These are phyloP conservation scores for Aureobasidium sp. DNA, from an alignment of 2,329 filamentous ascomycete species.

Conservation along the genomic window DNA sequence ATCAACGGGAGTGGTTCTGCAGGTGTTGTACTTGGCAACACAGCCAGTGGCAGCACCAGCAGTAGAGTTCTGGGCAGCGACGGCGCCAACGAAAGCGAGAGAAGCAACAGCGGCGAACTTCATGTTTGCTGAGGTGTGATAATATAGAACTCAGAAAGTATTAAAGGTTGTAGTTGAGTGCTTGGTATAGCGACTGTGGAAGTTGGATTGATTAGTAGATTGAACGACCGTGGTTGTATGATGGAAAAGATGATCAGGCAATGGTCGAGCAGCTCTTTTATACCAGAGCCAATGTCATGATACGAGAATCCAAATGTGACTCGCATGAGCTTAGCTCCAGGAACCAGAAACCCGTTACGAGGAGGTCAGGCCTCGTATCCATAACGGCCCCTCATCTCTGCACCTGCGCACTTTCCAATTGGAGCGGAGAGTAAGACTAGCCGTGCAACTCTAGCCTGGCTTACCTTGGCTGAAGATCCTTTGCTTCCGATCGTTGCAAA, in stretches of 20 bases:
- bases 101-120: not conserved
- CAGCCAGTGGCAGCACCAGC: conserved; percentile 7
- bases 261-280: not conserved
- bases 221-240: not conserved
- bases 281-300: not conserved
- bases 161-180: not conserved
- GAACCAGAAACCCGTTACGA: conserved; percentile 6
- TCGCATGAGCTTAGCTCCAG: not conserved
- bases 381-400: conserved; percentile 2
- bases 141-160: not conserved
- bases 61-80: conserved; percentile 3
- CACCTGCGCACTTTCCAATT: not conserved
- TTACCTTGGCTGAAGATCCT: not conserved
- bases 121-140: conserved; percentile 7
- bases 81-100: conserved; percentile 4
- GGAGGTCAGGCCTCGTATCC: conserved; percentile 5
- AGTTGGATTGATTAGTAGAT: not conserved
- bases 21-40: not conserved
- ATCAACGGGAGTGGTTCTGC: not conserved
- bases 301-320: not conserved
- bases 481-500: not conserved
- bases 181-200: not conserved
- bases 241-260: not conserved
- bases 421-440: not conserved
- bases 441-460: not conserved